phyloP scores from a whole-genome alignment of 352 stramenopile species.

The Globisporangium spiculum region DNA sequence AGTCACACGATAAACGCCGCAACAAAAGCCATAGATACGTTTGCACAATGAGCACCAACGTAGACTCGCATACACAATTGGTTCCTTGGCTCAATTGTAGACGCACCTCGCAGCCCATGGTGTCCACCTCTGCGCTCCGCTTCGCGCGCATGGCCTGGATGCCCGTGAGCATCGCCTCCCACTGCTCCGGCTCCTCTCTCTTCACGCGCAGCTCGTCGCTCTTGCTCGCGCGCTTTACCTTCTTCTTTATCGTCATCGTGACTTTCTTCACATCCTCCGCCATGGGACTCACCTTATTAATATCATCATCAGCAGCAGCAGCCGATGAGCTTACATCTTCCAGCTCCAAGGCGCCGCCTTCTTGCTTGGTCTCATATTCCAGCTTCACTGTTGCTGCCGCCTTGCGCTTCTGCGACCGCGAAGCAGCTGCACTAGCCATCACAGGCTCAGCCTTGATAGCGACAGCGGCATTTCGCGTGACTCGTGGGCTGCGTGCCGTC shows the following conservation, averaged over 20 bases:
- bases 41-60: not conserved
- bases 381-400: not conserved
- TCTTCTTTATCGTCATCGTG: slow-evolving; percentile 18
- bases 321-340: not conserved
- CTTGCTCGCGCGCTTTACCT: slow-evolving; percentile 16
- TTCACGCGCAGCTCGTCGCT: slow-evolving; percentile 16
- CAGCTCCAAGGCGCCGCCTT: not conserved
- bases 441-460: not conserved
- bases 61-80: not conserved
- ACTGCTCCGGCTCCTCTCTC: slow-evolving; percentile 30
- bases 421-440: not conserved
- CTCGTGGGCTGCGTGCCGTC: not conserved
- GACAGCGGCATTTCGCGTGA: not conserved
- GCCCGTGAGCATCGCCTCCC: slow-evolving; percentile 52
- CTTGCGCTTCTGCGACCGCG: not conserved
- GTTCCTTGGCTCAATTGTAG: not conserved
- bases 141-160: slow-evolving; percentile 71
- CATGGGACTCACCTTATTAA: not conserved
- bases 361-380: not conserved
- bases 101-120: slow-evolving; percentile 59
- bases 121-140: slow-evolving; percentile 69
- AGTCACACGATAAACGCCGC: not conserved
- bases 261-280: slow-evolving; percentile 16
- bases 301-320: not conserved
- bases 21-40: not conserved